These are phyloP conservation scores for Albophoma yamanashiensis DNA, from an alignment of 2,329 filamentous ascomycete species.

Conservation along the genomic window DNA sequence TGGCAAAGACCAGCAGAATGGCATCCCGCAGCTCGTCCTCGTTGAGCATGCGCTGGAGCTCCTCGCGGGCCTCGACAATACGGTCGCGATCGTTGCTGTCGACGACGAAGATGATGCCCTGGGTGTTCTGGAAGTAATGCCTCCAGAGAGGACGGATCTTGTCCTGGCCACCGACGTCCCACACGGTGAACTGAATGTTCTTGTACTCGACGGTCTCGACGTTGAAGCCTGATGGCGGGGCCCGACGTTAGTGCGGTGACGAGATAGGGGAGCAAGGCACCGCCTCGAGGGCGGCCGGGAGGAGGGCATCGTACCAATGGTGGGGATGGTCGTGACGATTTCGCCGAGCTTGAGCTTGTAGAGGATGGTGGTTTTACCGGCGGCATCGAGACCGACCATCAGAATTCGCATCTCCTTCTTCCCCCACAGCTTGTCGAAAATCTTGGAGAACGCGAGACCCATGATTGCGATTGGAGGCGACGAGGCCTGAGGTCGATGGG, in stretches of 20 bases:
- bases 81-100: conserved; percentile 98
- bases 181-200: conserved; percentile 99
- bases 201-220: conserved; percentile 99
- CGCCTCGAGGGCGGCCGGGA: background rate
- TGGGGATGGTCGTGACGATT: conserved; percentile 98
- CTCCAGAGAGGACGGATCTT: conserved; percentile 99
- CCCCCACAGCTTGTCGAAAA: conserved; percentile 93
- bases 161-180: conserved; percentile 99
- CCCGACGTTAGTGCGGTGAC: conserved; percentile 5
- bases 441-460: conserved; percentile 96
- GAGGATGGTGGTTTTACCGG: conserved; percentile 99
- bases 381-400: conserved; percentile 98
- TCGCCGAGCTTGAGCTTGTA: conserved; percentile 99
- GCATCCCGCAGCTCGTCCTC: conserved; percentile 98
- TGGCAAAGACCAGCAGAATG: conserved; percentile 93
- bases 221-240: conserved; percentile 67
- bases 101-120: conserved; percentile 99
- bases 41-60: conserved; percentile 96
- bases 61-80: conserved; percentile 92
- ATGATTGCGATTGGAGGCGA: conserved; percentile 56
- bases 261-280: background rate
- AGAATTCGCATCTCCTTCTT: conserved; percentile 99
- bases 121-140: conserved; percentile 99
- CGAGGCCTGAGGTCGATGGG: conserved; percentile 13
- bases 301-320: conserved; percentile 60